Percentiles rank a stretch among this genome's conserved stretches.
These are phyloP conservation scores for Candida broadrunensis DNA, from an alignment of 805 yeast species.

Conservation along the genomic window DNA sequence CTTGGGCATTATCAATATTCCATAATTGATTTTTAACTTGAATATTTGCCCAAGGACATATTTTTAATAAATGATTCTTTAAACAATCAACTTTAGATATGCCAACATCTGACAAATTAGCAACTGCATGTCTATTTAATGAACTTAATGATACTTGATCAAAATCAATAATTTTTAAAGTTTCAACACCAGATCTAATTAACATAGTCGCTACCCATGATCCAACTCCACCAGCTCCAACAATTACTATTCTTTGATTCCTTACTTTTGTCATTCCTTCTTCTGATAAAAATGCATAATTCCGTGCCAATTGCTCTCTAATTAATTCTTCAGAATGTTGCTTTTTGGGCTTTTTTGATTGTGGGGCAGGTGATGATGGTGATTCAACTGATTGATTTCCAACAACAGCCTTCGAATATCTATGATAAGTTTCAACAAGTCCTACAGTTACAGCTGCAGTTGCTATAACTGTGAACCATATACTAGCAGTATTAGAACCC, in stretches of 20 bases:
- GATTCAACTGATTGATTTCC: not conserved
- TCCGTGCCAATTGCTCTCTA: constrained; percentile 89
- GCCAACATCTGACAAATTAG: constrained; percentile 89
- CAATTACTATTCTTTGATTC: constrained; percentile 67
- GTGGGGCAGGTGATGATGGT: not conserved
- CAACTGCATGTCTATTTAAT: constrained; percentile 91
- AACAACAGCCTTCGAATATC: constrained; percentile 9
- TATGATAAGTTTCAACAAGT: constrained; percentile 33
- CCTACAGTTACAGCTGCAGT: constrained; percentile 34
- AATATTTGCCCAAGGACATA: constrained; percentile 93
- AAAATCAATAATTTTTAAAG: constrained; percentile 80
- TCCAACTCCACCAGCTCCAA: constrained; percentile 98
- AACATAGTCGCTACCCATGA: constrained; percentile 93
- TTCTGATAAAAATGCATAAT: constrained; percentile 86
- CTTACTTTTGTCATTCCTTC: constrained; percentile 78
- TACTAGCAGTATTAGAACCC: not conserved
- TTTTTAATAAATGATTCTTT: constrained; percentile 58
- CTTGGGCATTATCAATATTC: constrained; percentile 63
- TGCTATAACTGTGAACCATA: constrained; percentile 14
- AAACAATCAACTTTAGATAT: constrained; percentile 83
- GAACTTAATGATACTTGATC: constrained; percentile 95
- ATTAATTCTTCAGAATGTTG: constrained; percentile 62
- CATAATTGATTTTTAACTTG: constrained; percentile 79
- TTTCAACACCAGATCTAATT: constrained; percentile 84
- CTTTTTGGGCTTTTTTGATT: constrained; percentile 2